Base-by-base conservation (phyloP, 225 moss, liverwort and hornwort species). In the Physcomitrellopsis africana region DNA sequence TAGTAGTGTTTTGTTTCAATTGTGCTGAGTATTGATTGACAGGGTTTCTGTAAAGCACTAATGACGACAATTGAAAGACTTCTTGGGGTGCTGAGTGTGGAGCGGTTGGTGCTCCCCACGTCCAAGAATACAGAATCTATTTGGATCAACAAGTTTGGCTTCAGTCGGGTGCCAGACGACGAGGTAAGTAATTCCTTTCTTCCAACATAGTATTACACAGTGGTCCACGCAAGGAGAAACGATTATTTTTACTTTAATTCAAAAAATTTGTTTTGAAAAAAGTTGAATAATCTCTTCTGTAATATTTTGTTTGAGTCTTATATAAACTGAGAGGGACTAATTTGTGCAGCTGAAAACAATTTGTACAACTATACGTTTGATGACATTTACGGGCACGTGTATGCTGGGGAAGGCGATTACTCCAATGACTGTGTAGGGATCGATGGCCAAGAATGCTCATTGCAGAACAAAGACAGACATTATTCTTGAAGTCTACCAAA, bases 131-230 rank as follows among this genome's bases (percentile, higher is more conserved):
- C 89, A 16, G 88, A 94, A 73, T 81, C 91, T 46, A 84, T 96
- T 57, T 96, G 96, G 96, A 75, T 96, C 48, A 92, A 90, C 70
- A 94, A 94, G 27, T 96, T 96, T 67, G 85, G 86, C 54, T 96
- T 94, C 69, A 84, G 61, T 27, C 82, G 66, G 56, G 80, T 96
- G 72, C 87, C 92, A 11, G 88, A 86, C 42, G 79, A 80, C 23
- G 81, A 92, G 96, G 96, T 94, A 46, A 32, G 65, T 43, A 67
- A 11, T 2, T 23, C 8, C 27, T 24, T 47, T 67, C 60, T 62
- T 70, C 23, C 19, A 14, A 27, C 47, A 20, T 47, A 14, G 0
- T 24, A 26, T 9, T 59, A 22, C 24, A 54, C 3, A 11, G 43
- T 74, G 17, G 13, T 55, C 24, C 15, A 49, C 17, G 52, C 9